Conservation (phyloP, 352 stramenopile species). For the Pythium utonaiense region DNA sequence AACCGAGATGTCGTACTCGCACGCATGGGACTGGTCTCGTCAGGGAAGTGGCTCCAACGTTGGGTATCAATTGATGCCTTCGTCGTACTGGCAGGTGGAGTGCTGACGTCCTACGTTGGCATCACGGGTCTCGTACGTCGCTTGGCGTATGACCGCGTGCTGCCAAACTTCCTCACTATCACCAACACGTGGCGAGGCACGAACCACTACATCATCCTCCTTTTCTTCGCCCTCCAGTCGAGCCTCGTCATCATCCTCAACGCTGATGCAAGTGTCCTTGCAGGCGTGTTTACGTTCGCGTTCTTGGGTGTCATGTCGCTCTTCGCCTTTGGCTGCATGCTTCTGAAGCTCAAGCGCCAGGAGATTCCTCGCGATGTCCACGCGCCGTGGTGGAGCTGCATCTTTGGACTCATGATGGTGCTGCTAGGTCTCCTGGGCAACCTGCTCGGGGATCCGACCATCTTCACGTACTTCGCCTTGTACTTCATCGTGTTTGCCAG, state of each 20-base stretch:
- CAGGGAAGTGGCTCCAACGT: slow-evolving; percentile 37
- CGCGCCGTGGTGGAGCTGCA: slow-evolving; percentile 79
- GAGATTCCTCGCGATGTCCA: slow-evolving; percentile 85
- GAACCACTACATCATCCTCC: slow-evolving; percentile 64
- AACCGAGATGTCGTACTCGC: slow-evolving; percentile 59
- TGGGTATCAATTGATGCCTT: slow-evolving; percentile 72
- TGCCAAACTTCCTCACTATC: slow-evolving; percentile 36
- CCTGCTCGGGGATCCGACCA: slow-evolving; percentile 61
- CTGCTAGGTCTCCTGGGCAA: slow-evolving; percentile 60
- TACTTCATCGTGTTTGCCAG: slow-evolving; percentile 70
- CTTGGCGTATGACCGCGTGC: slow-evolving; percentile 57
- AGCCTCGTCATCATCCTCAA: slow-evolving; percentile 57
- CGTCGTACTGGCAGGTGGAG: slow-evolving; percentile 65
- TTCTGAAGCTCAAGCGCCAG: slow-evolving; percentile 91
- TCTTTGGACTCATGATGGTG: slow-evolving; percentile 73
- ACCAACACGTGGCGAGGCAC: slow-evolving; percentile 52
- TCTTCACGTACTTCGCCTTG: slow-evolving; percentile 80
- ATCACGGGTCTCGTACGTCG: slow-evolving; percentile 65
- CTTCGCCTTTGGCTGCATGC: slow-evolving; percentile 89
- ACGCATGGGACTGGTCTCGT: slow-evolving; percentile 40
- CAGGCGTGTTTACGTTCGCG: slow-evolving; percentile 90
- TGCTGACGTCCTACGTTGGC: slow-evolving; percentile 79
- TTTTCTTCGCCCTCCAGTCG: slow-evolving; percentile 48
- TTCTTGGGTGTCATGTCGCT: slow-evolving; percentile 91
- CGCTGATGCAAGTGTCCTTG: slow-evolving; percentile 72